Evolutionary conservation across 192 early-diverging fungal species (phyloP), one percentile per base, ranked within the genome.

Genomic region (Martensiomyces pterosporus): DNA sequence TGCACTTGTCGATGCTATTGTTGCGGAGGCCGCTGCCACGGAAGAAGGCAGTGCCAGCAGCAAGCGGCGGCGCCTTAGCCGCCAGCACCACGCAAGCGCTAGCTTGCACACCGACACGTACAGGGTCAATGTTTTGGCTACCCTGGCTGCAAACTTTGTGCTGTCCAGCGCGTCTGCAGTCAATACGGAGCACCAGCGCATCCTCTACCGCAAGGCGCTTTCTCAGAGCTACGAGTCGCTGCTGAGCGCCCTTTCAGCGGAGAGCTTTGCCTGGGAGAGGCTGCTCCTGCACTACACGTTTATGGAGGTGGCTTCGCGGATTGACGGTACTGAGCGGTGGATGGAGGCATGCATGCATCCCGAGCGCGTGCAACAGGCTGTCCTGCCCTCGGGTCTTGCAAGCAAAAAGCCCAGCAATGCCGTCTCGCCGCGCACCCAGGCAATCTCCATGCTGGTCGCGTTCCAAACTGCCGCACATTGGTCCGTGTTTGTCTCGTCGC

Each of bases 391-490:
- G 9, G 10, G 15, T 0, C 24, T 27, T 9, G 24, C n/a, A n/a
- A n/a, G n/a, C n/a, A n/a, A n/a, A n/a, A n/a, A n/a, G n/a, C 29
- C 22, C 5, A 21, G 9, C 14, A 34, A 24, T 4, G n/a, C 14
- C 15, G 22, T 33, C 6, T 39, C 39, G 17, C 35, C 57, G 8
- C 57, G 54, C 23, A 34, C 24, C 2, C 26, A 39, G 2, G 35
- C 57, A 3, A 23, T 72, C 22, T 39, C 45, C n/a, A 55, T 65
- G 50, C 43, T 64, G 35, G 69, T 72, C 26, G 62, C 54, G 3
- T 57, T 72, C 16, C 69, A 72, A 23, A 49, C 61, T 9, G 69
- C 69, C 2, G 55, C 69, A 2, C 62, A 61, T 21, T 72, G 69
- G 64, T 40, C 61, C 1, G 53, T 47, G 24, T 56, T 64, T 14